Percentiles rank a stretch among this genome's conserved stretches.
phyloP scores from a whole-genome alignment of 768 basidiomycete genomes.

The Auriscalpium vulgare region DNA sequence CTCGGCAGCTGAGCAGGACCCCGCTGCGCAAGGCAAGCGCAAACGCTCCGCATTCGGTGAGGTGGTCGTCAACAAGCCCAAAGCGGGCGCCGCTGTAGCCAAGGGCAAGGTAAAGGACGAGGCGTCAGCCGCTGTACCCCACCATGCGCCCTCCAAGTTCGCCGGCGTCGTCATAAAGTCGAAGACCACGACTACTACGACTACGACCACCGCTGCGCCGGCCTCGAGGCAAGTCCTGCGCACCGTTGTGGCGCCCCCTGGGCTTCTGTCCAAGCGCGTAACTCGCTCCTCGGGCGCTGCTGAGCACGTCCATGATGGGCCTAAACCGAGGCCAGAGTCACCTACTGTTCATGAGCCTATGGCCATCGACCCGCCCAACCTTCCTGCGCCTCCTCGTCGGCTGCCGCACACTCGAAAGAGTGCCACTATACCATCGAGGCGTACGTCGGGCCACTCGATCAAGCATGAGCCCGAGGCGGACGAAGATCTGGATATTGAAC shows the following conservation, averaged over 20 bases:
- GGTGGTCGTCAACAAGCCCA: conserved; percentile 48
- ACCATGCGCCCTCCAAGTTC: conserved; percentile 36
- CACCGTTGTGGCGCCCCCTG: conserved; percentile 28
- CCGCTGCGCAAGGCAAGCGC: conserved; percentile 49
- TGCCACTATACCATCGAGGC: background rate
- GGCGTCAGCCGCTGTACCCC: conserved; percentile 14
- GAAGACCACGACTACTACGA: conserved; percentile 31
- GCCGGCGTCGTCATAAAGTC: conserved; percentile 57
- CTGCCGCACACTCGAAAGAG: conserved; percentile 13
- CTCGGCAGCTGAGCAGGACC: conserved; percentile 38
- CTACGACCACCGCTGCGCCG: conserved; percentile 6
- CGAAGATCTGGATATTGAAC: conserved; percentile 50
- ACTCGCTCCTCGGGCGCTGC: conserved; percentile 18
- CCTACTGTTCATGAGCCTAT: conserved; percentile 33
- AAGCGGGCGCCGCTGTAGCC: conserved; percentile 22
- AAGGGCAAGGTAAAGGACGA: conserved; percentile 53
- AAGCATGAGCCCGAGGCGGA: conserved; percentile 21
- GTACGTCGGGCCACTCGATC: background rate
- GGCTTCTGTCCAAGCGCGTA: conserved; percentile 14
- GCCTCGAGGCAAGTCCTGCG: conserved; percentile 46
- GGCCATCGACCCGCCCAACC: conserved; percentile 27
- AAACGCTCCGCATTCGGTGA: conserved; percentile 74
- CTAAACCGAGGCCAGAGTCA: conserved; percentile 3
- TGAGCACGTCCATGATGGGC: conserved; percentile 30
- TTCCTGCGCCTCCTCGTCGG: conserved; percentile 21